Percentiles rank a stretch among this genome's conserved stretches.
phyloP scores from a whole-genome alignment of 345 rosid genomes.

The Pelargonium nanum region DNA sequence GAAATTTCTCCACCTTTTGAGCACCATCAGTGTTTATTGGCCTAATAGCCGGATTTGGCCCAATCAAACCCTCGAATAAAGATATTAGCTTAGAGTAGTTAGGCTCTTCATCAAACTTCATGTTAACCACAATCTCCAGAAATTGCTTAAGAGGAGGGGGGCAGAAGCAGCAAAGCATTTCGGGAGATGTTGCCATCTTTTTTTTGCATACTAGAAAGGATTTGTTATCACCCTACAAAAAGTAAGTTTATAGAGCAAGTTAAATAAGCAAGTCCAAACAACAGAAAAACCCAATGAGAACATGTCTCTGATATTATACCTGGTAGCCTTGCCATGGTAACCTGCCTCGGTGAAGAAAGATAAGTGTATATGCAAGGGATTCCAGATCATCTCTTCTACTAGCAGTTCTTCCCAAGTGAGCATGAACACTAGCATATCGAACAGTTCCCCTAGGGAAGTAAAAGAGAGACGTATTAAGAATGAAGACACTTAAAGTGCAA shows the following conservation, averaged over 20 bases:
- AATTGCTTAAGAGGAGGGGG: conserved; percentile 9
- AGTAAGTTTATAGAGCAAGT: not conserved
- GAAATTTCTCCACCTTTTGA: conserved; percentile 3
- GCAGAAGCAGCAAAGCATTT: conserved; percentile 7
- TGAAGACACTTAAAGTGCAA: not conserved
- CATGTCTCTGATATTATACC: not conserved
- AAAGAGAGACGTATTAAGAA: not conserved
- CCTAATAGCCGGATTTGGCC: conserved; percentile 9
- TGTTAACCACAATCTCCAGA: conserved; percentile 4
- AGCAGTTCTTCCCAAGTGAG: conserved; percentile 10
- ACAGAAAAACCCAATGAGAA: not conserved
- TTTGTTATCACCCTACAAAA: conserved; percentile 3
- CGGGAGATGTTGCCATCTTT: conserved; percentile 10
- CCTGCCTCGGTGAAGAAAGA: conserved; percentile 7
- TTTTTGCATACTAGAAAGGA: conserved; percentile 5
- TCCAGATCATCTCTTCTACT: conserved; percentile 15
- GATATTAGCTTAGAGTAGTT: conserved; percentile 10
- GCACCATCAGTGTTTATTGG: not conserved
- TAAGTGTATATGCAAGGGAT: conserved; percentile 3
- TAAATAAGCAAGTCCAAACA: not conserved
- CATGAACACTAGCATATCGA: conserved; percentile 8
- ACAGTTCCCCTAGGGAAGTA: conserved; percentile 7
- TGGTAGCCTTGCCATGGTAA: conserved; percentile 12
- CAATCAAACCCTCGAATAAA: conserved; percentile 7
- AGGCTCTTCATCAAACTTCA: conserved; percentile 14